phyloP scores from a whole-genome alignment of 345 rosid genomes.

The Xanthoceras sorbifolium region DNA sequence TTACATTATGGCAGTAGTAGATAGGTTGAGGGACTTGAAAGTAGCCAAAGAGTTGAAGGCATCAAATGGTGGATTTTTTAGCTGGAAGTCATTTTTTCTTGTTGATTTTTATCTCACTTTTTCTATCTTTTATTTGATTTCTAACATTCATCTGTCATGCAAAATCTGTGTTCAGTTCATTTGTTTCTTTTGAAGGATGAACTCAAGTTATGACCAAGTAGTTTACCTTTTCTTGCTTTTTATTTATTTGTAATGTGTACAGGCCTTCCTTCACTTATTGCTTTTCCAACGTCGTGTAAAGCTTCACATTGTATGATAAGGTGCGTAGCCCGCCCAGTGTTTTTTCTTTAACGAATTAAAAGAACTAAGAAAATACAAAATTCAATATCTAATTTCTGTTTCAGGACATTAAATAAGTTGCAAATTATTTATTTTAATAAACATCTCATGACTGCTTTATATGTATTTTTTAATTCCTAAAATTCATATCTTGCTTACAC shows the following conservation, averaged over 20 bases:
- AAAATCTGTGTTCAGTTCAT: background rate
- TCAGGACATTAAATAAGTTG: background rate
- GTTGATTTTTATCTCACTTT: background rate
- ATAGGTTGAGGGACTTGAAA: background rate
- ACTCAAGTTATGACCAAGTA: background rate
- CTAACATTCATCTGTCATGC: background rate
- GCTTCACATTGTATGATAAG: conserved; percentile 62
- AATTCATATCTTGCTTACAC: conserved; percentile 3
- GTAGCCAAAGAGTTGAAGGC: background rate
- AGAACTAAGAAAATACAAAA: background rate
- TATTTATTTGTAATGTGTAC: conserved; percentile 33
- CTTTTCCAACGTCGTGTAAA: conserved; percentile 77
- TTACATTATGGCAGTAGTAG: background rate
- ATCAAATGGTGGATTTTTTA: background rate
- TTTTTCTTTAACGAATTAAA: background rate
- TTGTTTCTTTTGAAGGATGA: background rate
- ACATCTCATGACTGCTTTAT: background rate
- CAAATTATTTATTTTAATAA: background rate
- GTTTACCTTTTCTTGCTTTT: conserved; percentile 20
- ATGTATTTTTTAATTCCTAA: background rate
- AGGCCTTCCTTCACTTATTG: conserved; percentile 83
- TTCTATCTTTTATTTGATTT: background rate
- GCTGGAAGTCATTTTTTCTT: background rate
- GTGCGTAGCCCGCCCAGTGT: conserved; percentile 50
- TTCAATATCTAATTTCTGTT: background rate